These are phyloP conservation scores for Acer campestre DNA, from an alignment of 345 rosid species.

Conservation along the genomic window DNA sequence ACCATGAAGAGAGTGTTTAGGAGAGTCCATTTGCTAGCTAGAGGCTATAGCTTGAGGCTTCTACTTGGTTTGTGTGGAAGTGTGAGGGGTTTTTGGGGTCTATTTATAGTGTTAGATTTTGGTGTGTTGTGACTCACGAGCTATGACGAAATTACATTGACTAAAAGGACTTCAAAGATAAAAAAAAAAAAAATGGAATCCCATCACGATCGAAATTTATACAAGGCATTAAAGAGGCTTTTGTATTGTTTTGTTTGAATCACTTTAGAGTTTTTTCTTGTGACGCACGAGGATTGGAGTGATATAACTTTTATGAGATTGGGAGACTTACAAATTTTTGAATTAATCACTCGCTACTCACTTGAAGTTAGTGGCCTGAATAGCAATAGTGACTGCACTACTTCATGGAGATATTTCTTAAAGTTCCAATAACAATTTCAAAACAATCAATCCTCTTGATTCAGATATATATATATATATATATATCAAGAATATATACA, in stretches of 20 bases:
- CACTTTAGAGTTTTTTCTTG: not conserved
- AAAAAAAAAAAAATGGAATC: not conserved
- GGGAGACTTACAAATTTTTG: no score
- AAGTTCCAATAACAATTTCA: no score
- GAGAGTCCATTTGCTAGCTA: not conserved
- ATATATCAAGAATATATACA: no score
- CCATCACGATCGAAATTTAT: not conserved
- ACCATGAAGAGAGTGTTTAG: not conserved
- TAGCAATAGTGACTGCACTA: not conserved
- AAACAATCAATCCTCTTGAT: no score
- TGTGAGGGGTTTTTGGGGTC: not conserved
- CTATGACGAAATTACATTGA: not conserved
- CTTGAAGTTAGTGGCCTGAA: not conserved
- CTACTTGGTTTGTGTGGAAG: not conserved
- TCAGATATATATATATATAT: no score
- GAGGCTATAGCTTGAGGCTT: not conserved
- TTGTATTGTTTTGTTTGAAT: not conserved
- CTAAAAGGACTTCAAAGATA: not conserved
- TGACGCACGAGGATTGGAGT: not conserved
- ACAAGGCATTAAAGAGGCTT: not conserved
- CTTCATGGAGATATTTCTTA: not conserved
- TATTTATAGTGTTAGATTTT: slow-evolving; percentile 15
- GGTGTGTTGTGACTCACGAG: not conserved
- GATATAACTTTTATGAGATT: not conserved
- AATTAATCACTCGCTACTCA: no score